A percentile compares a stretch with the other conserved stretches of the same genome.
Evolutionary conservation across 208 protist genomes (phyloP).

Genomic region (Trypanosoma cruzi): DNA sequence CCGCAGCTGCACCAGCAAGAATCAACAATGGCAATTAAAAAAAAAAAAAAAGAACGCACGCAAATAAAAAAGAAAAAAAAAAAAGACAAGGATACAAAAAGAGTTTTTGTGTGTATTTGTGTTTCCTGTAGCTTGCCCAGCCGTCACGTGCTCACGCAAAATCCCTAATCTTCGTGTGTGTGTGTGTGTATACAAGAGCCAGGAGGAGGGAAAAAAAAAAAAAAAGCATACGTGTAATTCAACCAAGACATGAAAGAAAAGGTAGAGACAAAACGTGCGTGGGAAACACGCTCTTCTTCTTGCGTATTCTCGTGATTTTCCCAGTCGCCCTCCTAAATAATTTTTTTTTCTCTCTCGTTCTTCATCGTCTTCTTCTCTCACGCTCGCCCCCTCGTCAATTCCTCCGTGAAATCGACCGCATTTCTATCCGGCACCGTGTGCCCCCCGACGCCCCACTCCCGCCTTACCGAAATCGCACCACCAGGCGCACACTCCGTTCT

Average conservation of each 20-base stretch:
- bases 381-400: background rate
- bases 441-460: background rate
- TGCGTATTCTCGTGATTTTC: background rate
- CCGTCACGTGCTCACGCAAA: no score
- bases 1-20: background rate
- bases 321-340: background rate
- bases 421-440: background rate
- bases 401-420: background rate
- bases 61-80: background rate
- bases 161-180: no score
- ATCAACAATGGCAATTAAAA: background rate
- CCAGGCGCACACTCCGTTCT: conserved; percentile 7
- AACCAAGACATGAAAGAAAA: conserved; percentile 2
- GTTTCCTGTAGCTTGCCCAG: no score
- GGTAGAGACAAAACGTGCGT: background rate
- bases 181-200: background rate
- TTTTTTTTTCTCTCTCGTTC: conserved; percentile 5
- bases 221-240: background rate
- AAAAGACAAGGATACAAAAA: background rate
- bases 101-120: background rate
- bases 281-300: background rate
- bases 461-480: conserved; percentile 29
- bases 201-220: conserved; percentile 9
- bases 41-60: background rate
- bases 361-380: background rate